These are phyloP conservation scores for Claviceps arundinis DNA, from an alignment of 2,329 filamentous ascomycete species.

Conservation along the genomic window DNA sequence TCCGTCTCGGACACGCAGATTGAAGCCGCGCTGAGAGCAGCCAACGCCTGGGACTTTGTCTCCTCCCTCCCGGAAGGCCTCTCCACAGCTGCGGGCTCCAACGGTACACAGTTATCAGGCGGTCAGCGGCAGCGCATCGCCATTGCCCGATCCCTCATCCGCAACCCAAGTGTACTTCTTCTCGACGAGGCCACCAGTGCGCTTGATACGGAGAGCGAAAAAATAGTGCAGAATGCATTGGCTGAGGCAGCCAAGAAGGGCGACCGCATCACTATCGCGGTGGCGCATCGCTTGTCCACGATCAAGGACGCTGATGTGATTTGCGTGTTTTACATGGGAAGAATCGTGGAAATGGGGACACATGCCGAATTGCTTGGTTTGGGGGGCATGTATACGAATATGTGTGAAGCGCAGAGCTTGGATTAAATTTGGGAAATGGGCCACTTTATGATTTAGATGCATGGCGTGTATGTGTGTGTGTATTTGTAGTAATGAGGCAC, in stretches of 20 bases:
- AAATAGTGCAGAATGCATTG: conserved; percentile 77
- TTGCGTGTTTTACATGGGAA: conserved; percentile 44
- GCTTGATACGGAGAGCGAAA: conserved; percentile 88
- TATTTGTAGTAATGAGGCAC: no score
- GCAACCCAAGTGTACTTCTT: conserved; percentile 84
- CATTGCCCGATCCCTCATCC: conserved; percentile 35
- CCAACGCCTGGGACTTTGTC: conserved; percentile 38
- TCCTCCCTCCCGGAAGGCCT: conserved; percentile 85
- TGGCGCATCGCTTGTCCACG: conserved; percentile 80
- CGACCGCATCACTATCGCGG: conserved; percentile 85
- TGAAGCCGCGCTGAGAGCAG: conserved; percentile 29
- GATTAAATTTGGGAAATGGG: background rate
- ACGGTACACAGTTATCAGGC: conserved; percentile 8
- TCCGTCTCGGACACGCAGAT: conserved; percentile 23
- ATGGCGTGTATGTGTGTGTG: no score
- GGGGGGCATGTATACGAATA: conserved; percentile 33
- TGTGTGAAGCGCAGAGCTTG: conserved; percentile 15
- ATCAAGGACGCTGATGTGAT: conserved; percentile 62
- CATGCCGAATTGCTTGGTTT: conserved; percentile 39
- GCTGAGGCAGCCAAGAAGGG: conserved; percentile 60
- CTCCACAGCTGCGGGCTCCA: conserved; percentile 73
- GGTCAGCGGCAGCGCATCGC: conserved; percentile 10
- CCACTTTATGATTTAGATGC: no score
- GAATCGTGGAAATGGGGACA: conserved; percentile 42
- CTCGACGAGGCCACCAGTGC: conserved; percentile 89